Conservation (phyloP, 2,329 filamentous ascomycete genomes). For the Fusarium sambucinum region DNA sequence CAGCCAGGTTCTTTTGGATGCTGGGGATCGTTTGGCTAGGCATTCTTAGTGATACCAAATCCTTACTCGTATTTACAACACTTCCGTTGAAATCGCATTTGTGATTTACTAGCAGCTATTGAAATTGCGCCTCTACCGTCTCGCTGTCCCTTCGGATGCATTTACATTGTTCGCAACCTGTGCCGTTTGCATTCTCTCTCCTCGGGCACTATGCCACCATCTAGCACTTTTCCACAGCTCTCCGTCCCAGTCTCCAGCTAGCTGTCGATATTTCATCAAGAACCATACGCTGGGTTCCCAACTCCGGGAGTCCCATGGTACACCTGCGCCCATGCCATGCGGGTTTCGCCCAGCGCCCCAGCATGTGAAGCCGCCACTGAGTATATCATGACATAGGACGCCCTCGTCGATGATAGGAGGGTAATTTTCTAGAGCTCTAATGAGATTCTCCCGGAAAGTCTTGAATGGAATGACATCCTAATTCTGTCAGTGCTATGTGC, state of each 20-base stretch:
- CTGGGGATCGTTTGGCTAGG: slow-evolving; percentile 47
- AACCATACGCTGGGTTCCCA: slow-evolving; percentile 61
- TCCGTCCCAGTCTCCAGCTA: slow-evolving; percentile 54
- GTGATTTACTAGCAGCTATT: slow-evolving; percentile 18
- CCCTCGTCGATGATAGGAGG: slow-evolving; percentile 52
- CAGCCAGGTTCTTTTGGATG: slow-evolving; percentile 34
- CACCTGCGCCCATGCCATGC: slow-evolving; percentile 51
- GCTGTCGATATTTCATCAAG: slow-evolving; percentile 55
- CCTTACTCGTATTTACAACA: slow-evolving; percentile 43
- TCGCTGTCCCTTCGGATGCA: not conserved
- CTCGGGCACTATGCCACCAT: slow-evolving; percentile 50
- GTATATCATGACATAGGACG: slow-evolving; percentile 53
- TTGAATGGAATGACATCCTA: slow-evolving; percentile 53
- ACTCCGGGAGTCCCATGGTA: slow-evolving; percentile 59
- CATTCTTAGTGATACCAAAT: slow-evolving; percentile 54
- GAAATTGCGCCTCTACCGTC: slow-evolving; percentile 1
- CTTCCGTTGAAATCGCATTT: slow-evolving; percentile 31
- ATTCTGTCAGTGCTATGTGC: slow-evolving; percentile 15
- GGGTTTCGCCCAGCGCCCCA: slow-evolving; percentile 52
- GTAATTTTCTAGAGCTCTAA: slow-evolving; percentile 44
- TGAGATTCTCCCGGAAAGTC: slow-evolving; percentile 49
- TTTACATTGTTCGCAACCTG: slow-evolving; percentile 1
- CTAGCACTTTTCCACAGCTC: slow-evolving; percentile 52
- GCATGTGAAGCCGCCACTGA: slow-evolving; percentile 53
- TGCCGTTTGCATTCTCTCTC: slow-evolving; percentile 40